Conservation (phyloP, 2,329 filamentous ascomycete genomes). For the Madurella mycetomatis region DNA sequence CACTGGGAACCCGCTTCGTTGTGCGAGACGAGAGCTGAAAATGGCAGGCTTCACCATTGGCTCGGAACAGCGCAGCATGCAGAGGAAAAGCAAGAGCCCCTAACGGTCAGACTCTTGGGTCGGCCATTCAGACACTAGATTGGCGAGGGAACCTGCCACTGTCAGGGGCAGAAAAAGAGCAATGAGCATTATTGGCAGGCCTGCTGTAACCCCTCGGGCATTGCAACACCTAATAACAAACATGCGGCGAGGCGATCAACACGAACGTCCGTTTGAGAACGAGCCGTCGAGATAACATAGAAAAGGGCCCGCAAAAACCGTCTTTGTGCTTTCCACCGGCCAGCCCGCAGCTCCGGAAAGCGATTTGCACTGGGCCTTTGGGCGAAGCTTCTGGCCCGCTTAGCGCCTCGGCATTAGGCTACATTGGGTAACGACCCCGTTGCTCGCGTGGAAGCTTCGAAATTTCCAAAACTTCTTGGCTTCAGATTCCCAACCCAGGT, state of each 20-base stretch:
- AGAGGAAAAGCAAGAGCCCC: background rate
- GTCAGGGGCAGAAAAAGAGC: background rate
- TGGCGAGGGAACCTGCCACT: background rate
- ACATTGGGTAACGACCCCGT: constrained; percentile 6
- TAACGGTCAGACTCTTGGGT: background rate
- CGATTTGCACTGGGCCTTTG: background rate
- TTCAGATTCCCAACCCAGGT: no score
- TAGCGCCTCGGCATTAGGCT: constrained; percentile 6
- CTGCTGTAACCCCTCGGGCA: background rate
- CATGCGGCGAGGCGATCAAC: background rate
- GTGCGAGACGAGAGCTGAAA: background rate
- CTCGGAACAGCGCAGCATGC: background rate
- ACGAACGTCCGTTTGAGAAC: background rate
- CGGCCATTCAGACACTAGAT: background rate
- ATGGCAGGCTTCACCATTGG: background rate
- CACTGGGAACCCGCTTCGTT: no score
- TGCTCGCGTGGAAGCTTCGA: constrained; percentile 13
- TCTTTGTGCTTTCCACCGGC: no score
- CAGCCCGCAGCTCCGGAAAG: no score
- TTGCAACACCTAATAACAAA: background rate
- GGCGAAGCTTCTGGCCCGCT: constrained; percentile 12
- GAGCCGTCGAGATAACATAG: no score
- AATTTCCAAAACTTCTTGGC: constrained; percentile 10
- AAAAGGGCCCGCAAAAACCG: no score
- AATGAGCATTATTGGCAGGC: background rate